phyloP scores from a whole-genome alignment of 305 asterid genomes.

The Ajuga reptans region DNA sequence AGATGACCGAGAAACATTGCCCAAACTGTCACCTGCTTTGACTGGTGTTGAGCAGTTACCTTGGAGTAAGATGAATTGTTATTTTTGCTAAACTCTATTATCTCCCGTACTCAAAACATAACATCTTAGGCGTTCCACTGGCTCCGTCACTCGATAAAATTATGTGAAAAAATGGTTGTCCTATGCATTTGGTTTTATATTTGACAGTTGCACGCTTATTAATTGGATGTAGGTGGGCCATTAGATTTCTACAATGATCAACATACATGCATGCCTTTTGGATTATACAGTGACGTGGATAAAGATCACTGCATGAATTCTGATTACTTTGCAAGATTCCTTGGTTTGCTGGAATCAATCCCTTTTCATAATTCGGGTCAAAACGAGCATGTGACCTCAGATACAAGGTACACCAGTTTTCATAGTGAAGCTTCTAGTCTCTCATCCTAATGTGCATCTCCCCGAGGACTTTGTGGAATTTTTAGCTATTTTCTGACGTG shows the following conservation, averaged over 20 bases:
- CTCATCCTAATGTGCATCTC: not conserved
- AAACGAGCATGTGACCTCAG: conserved; percentile 48
- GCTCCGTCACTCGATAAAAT: not conserved
- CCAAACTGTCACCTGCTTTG: conserved; percentile 50
- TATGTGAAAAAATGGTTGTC: not conserved
- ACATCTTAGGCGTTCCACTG: conserved; percentile 9
- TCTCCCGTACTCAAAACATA: conserved; percentile 9
- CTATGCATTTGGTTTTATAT: not conserved
- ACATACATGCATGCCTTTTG: conserved; percentile 56
- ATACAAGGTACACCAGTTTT: conserved; percentile 53
- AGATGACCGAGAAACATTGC: conserved; percentile 42
- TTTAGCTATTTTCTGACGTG: conserved; percentile 9
- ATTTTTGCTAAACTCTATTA: conserved; percentile 19
- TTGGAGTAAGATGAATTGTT: conserved; percentile 40
- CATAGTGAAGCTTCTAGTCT: not conserved
- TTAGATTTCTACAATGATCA: conserved; percentile 58
- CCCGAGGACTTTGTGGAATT: conserved; percentile 8
- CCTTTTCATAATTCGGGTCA: conserved; percentile 65
- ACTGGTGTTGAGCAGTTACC: conserved; percentile 42
- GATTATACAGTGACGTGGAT: conserved; percentile 48
- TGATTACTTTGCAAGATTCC: conserved; percentile 78
- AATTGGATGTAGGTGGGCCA: conserved; percentile 51
- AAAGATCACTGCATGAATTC: conserved; percentile 71
- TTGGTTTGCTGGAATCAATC: conserved; percentile 79
- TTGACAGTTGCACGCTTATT: conserved; percentile 7